Conservation (phyloP, 257 asterid genomes). For the Paraleonurus japonicus region DNA sequence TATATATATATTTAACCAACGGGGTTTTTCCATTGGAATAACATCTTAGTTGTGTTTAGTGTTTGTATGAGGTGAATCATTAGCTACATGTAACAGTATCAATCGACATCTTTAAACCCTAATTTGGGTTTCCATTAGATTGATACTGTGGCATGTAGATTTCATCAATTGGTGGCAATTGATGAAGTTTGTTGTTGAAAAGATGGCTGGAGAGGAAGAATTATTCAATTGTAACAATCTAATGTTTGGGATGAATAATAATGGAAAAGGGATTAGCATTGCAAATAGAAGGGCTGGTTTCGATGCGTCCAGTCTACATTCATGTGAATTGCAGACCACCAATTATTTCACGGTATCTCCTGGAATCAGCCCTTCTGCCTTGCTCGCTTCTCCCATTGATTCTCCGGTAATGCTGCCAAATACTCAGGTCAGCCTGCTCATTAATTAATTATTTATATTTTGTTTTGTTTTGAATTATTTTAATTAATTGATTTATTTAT, state of each 20-base stretch:
- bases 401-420: conserved; percentile 59
- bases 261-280: conserved; percentile 33
- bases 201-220: too few relatives aligned
- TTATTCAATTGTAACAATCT: too few relatives aligned
- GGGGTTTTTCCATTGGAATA: background rate
- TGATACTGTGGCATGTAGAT: conserved; percentile 45
- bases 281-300: conserved; percentile 74
- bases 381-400: conserved; percentile 47
- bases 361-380: conserved; percentile 67
- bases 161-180: too few relatives aligned
- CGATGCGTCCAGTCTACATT: conserved; percentile 31
- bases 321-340: conserved; percentile 32
- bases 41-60: background rate
- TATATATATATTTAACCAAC: background rate
- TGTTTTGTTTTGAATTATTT: too few relatives aligned
- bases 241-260: too few relatives aligned
- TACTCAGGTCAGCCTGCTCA: conserved; percentile 38
- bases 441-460: background rate
- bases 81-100: conserved; percentile 44
- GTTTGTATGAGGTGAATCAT: background rate
- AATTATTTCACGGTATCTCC: conserved; percentile 52
- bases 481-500: too few relatives aligned
- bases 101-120: conserved; percentile 49
- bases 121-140: conserved; percentile 43
- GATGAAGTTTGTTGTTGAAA: too few relatives aligned